phyloP scores from a whole-genome alignment of 2,329 filamentous ascomycete genomes.

The Claviceps sp. region DNA sequence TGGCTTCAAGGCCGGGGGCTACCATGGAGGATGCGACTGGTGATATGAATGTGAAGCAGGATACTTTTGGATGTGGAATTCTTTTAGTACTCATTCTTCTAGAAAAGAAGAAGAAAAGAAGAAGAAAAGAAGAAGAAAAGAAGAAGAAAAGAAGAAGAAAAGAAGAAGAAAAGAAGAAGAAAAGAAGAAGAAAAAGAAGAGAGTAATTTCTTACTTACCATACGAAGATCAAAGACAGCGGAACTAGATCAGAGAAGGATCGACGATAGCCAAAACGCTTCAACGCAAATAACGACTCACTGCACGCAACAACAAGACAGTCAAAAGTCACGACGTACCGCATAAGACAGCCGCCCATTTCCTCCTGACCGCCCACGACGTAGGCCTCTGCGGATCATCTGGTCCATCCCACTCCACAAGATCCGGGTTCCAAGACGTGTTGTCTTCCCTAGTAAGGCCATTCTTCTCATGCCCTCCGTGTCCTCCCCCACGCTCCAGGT shows the following conservation, averaged over 20 bases:
- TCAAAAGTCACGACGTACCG: not conserved
- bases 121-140: not conserved
- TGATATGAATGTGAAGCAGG: slow-evolving; percentile 46
- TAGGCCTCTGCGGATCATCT: not conserved
- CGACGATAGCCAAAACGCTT: too few species aligned
- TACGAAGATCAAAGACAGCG: too few species aligned
- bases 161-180: not conserved
- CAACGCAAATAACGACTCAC: too few species aligned
- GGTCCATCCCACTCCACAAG: not conserved
- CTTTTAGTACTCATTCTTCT: too few species aligned
- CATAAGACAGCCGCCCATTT: not conserved
- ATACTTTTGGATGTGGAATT: slow-evolving; percentile 15
- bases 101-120: too few species aligned
- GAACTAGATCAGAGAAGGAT: too few species aligned
- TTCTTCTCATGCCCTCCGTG: not conserved
- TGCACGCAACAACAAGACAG: too few species aligned
- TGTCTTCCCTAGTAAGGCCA: not conserved
- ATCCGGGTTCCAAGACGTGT: not conserved
- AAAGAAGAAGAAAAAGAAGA: too few species aligned
- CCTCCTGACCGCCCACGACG: not conserved
- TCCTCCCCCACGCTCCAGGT: not conserved
- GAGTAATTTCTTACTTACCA: too few species aligned
- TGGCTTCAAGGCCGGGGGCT: slow-evolving; percentile 34
- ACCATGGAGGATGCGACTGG: slow-evolving; percentile 35
- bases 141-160: not conserved